These are phyloP conservation scores for Neofusicoccum cordaticola DNA, from an alignment of 2,329 filamentous ascomycete species.

Conservation along the genomic window DNA sequence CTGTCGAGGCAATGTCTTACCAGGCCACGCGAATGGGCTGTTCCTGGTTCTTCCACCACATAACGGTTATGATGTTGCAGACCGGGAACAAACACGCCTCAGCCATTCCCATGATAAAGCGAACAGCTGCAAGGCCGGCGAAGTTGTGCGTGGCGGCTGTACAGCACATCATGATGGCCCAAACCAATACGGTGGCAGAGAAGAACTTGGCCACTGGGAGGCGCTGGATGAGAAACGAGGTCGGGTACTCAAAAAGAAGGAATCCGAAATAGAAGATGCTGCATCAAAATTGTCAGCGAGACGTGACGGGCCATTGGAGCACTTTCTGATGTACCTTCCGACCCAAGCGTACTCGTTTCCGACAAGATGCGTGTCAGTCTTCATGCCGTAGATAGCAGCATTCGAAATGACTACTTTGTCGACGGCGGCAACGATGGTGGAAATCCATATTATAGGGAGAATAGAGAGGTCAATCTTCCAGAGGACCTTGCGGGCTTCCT, in stretches of 20 bases:
- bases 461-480: conserved; percentile 10
- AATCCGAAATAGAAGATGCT: conserved; percentile 25
- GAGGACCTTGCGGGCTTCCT: conserved; percentile 6
- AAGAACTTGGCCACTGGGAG: conserved; percentile 26
- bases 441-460: conserved; percentile 3
- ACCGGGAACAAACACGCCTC: conserved; percentile 2
- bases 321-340: conserved; percentile 14
- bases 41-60: conserved; percentile 12
- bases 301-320: too few species aligned
- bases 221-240: conserved; percentile 22
- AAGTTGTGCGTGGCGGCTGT: conserved; percentile 22
- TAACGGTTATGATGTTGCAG: conserved; percentile 6
- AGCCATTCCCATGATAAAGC: conserved; percentile 15
- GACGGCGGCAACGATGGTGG: conserved; percentile 27
- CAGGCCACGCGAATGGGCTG: not conserved
- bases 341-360: conserved; percentile 28
- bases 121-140: conserved; percentile 6
- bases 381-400: conserved; percentile 27
- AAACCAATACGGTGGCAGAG: conserved; percentile 20
- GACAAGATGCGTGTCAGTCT: conserved; percentile 23
- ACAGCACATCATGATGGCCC: conserved; percentile 23
- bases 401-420: conserved; percentile 42
- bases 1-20: not conserved
- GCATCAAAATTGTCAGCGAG: not conserved
- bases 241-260: conserved; percentile 23